Evolutionary conservation across 371 early-diverging fungal species (phyloP), one percentile per base, ranked within the genome.

Genomic region (Choanephora cucurbitarum): DNA sequence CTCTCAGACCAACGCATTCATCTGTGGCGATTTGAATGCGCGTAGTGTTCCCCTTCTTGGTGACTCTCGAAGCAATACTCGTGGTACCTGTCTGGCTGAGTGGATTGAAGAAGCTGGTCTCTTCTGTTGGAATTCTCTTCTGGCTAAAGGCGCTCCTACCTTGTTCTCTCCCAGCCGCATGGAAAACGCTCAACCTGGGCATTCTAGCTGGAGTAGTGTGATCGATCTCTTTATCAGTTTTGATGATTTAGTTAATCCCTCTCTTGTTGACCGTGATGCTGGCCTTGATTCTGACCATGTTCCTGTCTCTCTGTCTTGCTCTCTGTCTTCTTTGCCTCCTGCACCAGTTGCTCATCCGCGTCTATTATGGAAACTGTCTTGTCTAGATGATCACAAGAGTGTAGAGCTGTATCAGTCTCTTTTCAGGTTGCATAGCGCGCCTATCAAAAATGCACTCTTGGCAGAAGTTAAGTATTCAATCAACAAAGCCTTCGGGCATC

Each of bases 11-110:
- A 49, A 53, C 24, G 53, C 60, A 9, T 47, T 59, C 42, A 17
- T 59, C 1, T 59, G 53, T 32, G 54, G 60, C 15, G 54, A 60
- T 22, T 54, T 60, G 5, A 60, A 60, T 37, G 53, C 60, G 21
- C 42, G 60, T 14, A 40, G 34, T 21, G 18, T 6, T 0, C 9
- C 41, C 6, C 42, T 59, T 1, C 44, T 52, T 31, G 58, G 58
- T 32, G 58, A 58, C 13, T 19, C 39, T 13, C 39, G 47, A 1
- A 21, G 23, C 37, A 46, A 23, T 19, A 14, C 45, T 37, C 52
- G 59, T 31, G 59, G 59, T 33, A 40, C 39, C 4, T 15, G n/a
- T 14, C 33, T 52, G 1, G 24, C 15, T 0, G 33, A 47, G 0
- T 52, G 59, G 47, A 18, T 47, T 24, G 17, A 4, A 2, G 28